Evolutionary conservation across 805 yeast species (phyloP), one percentile per base, ranked within the genome.

Genomic region (Debaryomyces castellii): DNA sequence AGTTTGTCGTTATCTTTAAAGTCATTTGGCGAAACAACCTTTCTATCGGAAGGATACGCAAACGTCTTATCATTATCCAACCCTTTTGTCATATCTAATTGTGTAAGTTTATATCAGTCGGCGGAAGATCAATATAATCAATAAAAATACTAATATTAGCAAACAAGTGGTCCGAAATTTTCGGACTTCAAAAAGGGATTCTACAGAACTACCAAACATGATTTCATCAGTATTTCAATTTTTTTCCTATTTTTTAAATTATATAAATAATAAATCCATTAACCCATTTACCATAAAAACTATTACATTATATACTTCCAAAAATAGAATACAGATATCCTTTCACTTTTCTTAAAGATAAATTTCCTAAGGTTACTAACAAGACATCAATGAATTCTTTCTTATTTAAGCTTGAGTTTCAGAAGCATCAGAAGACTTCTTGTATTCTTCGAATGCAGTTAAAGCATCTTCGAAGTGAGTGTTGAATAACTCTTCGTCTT

Each of bases 401-500:
- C 36, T 37, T 22, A 33, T 33, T 44, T 43, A 41, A 41, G 48
- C 51, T 43, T 45, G 50, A 43, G 59, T 47, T 45, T 49, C 39
- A 46, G 52, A 59, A 52, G 57, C 64, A 54, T 63, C 69, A 53
- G 77, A 70, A 52, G 74, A 71, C 62, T 83, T 83, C 75, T 87
- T 84, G 82, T 86, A 91, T 64, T 87, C 89, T 75, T 89, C 90
- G 74, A 89, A 92, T 65, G 97, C 97, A 73, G 85, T 82, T 60
- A 85, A 81, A 57, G 99, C 99, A 72, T 92, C 98, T 61, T 85
- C 86, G 66, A 92, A 89, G 71, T 90, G 96, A 69, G 83, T 82
- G 76, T 85, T 84, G 78, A 94, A 88, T 58, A 86, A 81, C 60
- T 83, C 90, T 54, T 89, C 96, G 68, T 91, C 94, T 65, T 89